A percentile compares a stretch with the other conserved stretches of the same genome.
These are phyloP conservation scores for Botrytis byssoidea DNA, from an alignment of 2,329 filamentous ascomycete species.

Conservation along the genomic window DNA sequence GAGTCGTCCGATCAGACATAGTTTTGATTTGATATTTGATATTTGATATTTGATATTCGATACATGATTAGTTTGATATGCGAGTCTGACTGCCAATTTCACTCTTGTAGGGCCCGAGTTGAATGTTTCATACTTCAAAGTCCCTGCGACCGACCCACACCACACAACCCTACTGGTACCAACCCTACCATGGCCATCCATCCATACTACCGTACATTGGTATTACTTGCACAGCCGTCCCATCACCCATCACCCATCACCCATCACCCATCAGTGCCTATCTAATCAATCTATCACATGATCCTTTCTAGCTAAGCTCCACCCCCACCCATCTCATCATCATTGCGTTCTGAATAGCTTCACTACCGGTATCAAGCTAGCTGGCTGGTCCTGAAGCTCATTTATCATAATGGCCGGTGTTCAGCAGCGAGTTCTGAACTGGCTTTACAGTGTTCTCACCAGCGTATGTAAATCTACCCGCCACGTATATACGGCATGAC, in stretches of 20 bases:
- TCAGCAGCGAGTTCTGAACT: constrained; percentile 86
- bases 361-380: neutral
- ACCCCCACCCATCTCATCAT: neutral
- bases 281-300: neutral
- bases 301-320: neutral
- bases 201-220: too few species aligned
- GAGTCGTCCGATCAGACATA: neutral
- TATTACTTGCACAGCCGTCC: neutral
- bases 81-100: neutral
- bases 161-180: neutral
- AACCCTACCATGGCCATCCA: too few species aligned
- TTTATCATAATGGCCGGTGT: constrained; percentile 54
- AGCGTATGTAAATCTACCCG: constrained; percentile 52
- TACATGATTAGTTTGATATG: neutral
- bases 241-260: neutral
- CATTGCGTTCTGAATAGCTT: constrained; percentile 16
- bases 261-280: neutral
- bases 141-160: neutral
- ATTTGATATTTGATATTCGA: neutral
- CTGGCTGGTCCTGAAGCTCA: constrained; percentile 21
- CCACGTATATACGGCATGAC: neutral
- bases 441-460: constrained; percentile 89
- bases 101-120: neutral
- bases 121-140: neutral
- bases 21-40: neutral